Conservation (phyloP, 2,329 filamentous ascomycete genomes). For the Cyclaneusma minus region DNA sequence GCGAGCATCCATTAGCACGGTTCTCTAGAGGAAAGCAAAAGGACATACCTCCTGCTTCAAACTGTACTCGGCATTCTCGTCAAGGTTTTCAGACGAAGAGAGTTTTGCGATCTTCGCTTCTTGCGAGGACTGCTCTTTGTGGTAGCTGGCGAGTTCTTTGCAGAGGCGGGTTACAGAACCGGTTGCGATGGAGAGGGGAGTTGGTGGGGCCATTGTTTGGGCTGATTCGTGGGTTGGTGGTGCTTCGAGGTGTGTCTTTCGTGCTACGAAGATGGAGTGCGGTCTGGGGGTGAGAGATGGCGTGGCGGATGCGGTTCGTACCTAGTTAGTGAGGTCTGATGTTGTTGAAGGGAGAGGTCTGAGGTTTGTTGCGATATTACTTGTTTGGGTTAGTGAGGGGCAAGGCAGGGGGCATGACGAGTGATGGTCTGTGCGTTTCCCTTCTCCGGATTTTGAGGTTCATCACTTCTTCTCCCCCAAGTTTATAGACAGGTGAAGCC, state of each 20-base stretch:
- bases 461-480: no score
- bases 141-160: conserved; percentile 84
- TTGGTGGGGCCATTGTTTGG: conserved; percentile 56
- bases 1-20: background rate
- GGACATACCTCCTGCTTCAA: conserved; percentile 70
- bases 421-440: no score
- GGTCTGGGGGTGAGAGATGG: no score
- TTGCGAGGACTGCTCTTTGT: conserved; percentile 69
- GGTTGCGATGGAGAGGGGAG: conserved; percentile 64
- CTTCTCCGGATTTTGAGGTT: no score
- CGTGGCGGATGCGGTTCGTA: no score
- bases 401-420: no score
- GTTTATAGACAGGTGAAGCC: no score
- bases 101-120: conserved; percentile 51
- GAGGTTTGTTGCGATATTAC: no score
- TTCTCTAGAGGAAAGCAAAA: conserved; percentile 2
- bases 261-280: no score
- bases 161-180: conserved; percentile 68
- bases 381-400: no score
- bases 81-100: conserved; percentile 33
- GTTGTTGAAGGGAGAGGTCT: no score
- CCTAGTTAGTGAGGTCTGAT: no score
- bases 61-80: conserved; percentile 62
- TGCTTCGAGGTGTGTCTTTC: background rate
- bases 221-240: background rate